Percentiles rank a stretch among this genome's conserved stretches.
Evolutionary conservation across 805 yeast genomes (phyloP).

Genomic region (Lipomyces mesembrius): DNA sequence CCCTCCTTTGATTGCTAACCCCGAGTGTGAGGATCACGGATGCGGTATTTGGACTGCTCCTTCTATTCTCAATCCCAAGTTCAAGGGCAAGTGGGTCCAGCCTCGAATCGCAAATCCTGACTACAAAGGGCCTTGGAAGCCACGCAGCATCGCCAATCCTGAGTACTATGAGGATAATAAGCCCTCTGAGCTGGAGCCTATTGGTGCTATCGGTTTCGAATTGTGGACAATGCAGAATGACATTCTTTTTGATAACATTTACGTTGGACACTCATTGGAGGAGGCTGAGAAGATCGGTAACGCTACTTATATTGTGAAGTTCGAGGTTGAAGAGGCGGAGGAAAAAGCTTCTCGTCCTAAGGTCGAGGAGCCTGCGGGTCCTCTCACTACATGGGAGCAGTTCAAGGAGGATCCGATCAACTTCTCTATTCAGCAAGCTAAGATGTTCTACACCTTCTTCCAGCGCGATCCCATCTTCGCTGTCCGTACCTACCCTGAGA

Average conservation of each 20-base stretch:
- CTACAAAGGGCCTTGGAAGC: slow-evolving; percentile 79
- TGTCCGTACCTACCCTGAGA: slow-evolving; percentile 46
- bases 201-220: slow-evolving; percentile 86
- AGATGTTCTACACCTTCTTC: slow-evolving; percentile 44
- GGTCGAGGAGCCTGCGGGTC: slow-evolving; percentile 18
- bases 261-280: slow-evolving; percentile 78
- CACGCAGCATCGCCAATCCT: slow-evolving; percentile 70
- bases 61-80: slow-evolving; percentile 65
- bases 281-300: slow-evolving; percentile 89
- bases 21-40: slow-evolving; percentile 67
- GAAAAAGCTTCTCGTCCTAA: slow-evolving; percentile 31
- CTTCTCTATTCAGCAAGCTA: slow-evolving; percentile 40
- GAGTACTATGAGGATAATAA: slow-evolving; percentile 60
- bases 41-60: slow-evolving; percentile 86
- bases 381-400: slow-evolving; percentile 38
- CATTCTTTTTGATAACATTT: slow-evolving; percentile 79
- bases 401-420: slow-evolving; percentile 46
- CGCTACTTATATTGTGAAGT: slow-evolving; percentile 59
- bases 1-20: slow-evolving; percentile 72
- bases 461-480: slow-evolving; percentile 44
- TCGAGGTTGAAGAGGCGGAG: slow-evolving; percentile 42
- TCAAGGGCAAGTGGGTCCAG: slow-evolving; percentile 77
- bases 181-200: slow-evolving; percentile 66
- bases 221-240: slow-evolving; percentile 84
- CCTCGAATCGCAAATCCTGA: slow-evolving; percentile 73